Percentiles rank a stretch among this genome's conserved stretches.
Evolutionary conservation across 2,329 filamentous ascomycete species (phyloP).

Genomic region (Aspergillus sp.): DNA sequence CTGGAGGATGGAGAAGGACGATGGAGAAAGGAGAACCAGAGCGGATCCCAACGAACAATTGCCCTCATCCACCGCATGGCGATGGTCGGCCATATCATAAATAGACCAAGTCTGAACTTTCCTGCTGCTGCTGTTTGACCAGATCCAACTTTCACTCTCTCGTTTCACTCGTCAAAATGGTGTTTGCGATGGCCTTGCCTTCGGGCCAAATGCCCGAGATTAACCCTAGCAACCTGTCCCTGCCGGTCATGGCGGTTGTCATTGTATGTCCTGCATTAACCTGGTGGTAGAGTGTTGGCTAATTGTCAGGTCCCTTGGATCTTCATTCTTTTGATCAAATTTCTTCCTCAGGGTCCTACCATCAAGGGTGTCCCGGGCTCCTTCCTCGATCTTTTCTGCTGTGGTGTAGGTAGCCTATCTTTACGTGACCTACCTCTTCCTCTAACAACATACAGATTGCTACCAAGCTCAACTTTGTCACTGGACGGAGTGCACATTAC

Average conservation of each 20-base stretch:
- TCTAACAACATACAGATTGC: slow-evolving; percentile 14
- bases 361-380: slow-evolving; percentile 22
- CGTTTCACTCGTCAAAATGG: slow-evolving; percentile 1
- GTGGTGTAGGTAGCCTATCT: slow-evolving; percentile 17
- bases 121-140: background rate
- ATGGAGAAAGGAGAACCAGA: background rate
- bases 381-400: slow-evolving; percentile 18
- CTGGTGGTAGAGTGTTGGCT: background rate
- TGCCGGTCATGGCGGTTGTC: slow-evolving; percentile 4
- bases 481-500: slow-evolving; percentile 22
- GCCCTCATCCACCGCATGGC: background rate
- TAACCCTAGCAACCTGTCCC: slow-evolving; percentile 1
- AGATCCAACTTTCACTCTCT: background rate
- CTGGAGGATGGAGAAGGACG: background rate
- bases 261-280: background rate
- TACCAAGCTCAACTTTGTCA: slow-evolving; percentile 24
- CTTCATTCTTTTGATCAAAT: slow-evolving; percentile 19
- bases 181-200: slow-evolving; percentile 9
- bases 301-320: slow-evolving; percentile 15
- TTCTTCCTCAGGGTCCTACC: slow-evolving; percentile 19
- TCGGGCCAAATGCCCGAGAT: slow-evolving; percentile 6
- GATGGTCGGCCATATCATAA: background rate
- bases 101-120: background rate
- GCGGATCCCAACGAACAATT: background rate
- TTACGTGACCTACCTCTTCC: background rate